Conservation (phyloP, 2,329 filamentous ascomycete genomes). For the Alternaria triticina region DNA sequence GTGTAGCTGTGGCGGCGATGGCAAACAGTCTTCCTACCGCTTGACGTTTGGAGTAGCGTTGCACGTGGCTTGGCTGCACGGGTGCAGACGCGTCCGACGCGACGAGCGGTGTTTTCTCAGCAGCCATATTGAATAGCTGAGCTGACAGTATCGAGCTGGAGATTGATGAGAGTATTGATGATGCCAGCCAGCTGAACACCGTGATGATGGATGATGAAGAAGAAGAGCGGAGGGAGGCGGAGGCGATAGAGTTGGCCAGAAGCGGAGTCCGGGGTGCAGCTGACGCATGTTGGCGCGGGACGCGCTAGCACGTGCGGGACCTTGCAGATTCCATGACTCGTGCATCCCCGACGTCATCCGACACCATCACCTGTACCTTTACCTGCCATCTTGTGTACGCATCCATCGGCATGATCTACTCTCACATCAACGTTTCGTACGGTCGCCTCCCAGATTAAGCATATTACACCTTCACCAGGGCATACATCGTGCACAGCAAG, state of each 20-base stretch:
- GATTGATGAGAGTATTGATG: background rate
- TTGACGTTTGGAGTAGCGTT: constrained; percentile 18
- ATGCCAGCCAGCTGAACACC: constrained; percentile 36
- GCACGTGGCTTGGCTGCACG: constrained; percentile 17
- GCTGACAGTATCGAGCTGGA: background rate
- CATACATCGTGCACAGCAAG: background rate
- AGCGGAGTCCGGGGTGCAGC: constrained; percentile 30
- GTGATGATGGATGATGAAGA: constrained; percentile 11
- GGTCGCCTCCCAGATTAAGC: background rate
- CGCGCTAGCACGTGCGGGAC: constrained; percentile 16
- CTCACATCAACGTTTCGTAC: background rate
- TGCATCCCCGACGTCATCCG: background rate
- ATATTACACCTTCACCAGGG: background rate
- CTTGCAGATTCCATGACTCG: constrained; percentile 19
- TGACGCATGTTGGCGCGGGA: constrained; percentile 16
- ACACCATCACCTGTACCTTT: background rate
- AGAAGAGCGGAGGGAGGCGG: constrained; percentile 6
- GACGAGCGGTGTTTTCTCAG: constrained; percentile 31
- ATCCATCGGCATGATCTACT: accelerated
- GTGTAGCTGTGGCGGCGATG: constrained; percentile 22
- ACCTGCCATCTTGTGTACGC: background rate
- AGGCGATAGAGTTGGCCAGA: constrained; percentile 21
- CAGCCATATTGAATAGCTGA: constrained; percentile 18
- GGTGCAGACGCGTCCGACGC: constrained; percentile 14
- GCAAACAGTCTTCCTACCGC: constrained; percentile 23